Evolutionary conservation across 139 green algal species (phyloP), one percentile per base, ranked within the genome.

Genomic region (Closterium sp.): DNA sequence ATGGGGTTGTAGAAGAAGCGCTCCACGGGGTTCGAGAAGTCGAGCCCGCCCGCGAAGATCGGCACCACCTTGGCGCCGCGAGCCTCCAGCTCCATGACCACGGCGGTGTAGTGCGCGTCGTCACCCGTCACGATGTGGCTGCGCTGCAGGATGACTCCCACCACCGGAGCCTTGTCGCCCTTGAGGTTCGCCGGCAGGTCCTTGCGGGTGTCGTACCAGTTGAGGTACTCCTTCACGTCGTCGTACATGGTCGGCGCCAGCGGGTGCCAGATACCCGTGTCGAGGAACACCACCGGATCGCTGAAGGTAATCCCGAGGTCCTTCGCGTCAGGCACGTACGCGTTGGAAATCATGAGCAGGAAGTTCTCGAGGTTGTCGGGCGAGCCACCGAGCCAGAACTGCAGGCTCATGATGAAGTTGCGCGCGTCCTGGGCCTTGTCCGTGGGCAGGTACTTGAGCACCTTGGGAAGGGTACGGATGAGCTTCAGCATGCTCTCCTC

Each of bases 331-430:
- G 98, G 98, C 70, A 98, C 96, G 94, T 99, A 99, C 5, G 95
- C 93, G 91, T 96, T 86, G 45, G 93, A 89, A 45, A 98, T 97
- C 89, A 96, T 98, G 19, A 99, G 95, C 50, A 99, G 94, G 95
- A 99, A 97, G 96, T 99, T 99, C 96, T 99, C 97, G 91, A 99
- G 96, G 96, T 99, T 99, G 30, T 98, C 97, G 32, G 97, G 94
- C 95, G 98, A 99, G 86, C 98, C 98, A 84, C 98, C 98, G 92
- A 99, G 97, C 98, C 98, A 99, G 97, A 99, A 99, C 97, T 99
- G 98, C 89, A 99, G 97, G 62, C 96, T 97, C 94, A 98, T 97
- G 88, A 98, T 97, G 88, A 99, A 99, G 95, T 97, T 98, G 85
- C 97, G 95, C 0, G 97, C 97, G 84, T 99, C 97, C 96, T 97